Evolutionary conservation across 176 grass and related monocot genomes (phyloP).

Genomic region (Cenchrus purpureus): DNA sequence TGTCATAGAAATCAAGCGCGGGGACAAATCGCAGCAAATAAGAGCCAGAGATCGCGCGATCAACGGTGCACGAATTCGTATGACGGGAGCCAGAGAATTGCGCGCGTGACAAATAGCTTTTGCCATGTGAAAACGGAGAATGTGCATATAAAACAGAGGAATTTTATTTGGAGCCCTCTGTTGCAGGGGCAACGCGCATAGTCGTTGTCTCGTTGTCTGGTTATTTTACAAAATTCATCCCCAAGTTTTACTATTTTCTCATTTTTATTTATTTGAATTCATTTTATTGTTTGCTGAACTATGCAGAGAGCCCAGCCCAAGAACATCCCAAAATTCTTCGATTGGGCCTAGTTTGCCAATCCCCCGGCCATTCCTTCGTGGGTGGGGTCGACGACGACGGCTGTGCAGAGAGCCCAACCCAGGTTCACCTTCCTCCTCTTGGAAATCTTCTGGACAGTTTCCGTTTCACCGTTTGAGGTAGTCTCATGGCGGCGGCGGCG

Average conservation of each 20-base stretch:
- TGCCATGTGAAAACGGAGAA: neutral
- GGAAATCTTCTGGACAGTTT: neutral
- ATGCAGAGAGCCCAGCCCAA: neutral
- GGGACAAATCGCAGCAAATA: too few species aligned
- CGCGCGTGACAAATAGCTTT: neutral
- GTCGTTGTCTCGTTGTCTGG: neutral
- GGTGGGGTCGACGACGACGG: too few species aligned
- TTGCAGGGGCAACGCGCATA: too few species aligned
- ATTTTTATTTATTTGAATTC: neutral
- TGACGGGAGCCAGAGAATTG: too few species aligned
- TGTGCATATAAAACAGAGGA: neutral
- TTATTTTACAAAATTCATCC: neutral
- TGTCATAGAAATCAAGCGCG: too few species aligned
- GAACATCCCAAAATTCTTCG: neutral
- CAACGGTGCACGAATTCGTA: too few species aligned
- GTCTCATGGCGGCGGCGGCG: constrained; percentile 42
- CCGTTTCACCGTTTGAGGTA: neutral
- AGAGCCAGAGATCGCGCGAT: too few species aligned
- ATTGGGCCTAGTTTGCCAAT: neutral
- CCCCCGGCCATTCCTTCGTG: too few species aligned
- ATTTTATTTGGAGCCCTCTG: neutral
- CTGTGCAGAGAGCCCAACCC: neutral
- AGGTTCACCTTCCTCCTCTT: neutral
- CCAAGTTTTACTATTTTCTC: neutral
- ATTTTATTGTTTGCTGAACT: neutral